Conservation (phyloP, 768 basidiomycete genomes). For the Lentinula sp. region DNA sequence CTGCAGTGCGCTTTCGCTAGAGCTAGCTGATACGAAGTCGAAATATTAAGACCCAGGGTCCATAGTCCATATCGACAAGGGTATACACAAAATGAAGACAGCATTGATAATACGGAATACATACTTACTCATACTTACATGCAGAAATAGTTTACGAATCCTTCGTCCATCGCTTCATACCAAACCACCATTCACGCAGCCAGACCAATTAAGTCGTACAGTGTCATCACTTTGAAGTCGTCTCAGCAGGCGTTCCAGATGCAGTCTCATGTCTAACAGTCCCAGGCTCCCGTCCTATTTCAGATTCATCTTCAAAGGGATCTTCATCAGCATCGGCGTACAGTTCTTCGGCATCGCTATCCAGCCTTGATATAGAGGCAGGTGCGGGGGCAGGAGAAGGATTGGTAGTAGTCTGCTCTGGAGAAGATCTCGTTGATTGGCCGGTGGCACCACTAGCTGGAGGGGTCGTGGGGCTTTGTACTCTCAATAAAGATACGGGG, state of each 20-base stretch:
- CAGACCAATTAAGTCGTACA: no score
- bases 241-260: neutral
- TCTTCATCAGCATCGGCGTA: slow-evolving; percentile 59
- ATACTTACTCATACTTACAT: neutral
- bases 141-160: neutral
- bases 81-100: neutral
- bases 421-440: neutral
- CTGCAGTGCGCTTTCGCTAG: no score
- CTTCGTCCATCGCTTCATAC: slow-evolving; percentile 9
- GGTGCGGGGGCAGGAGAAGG: slow-evolving; percentile 7
- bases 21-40: no score
- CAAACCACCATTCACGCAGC: no score
- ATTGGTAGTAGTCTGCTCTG: slow-evolving; percentile 6
- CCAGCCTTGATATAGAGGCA: slow-evolving; percentile 9
- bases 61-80: neutral
- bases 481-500: slow-evolving; percentile 54
- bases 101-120: neutral
- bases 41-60: no score
- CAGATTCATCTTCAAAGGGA: slow-evolving; percentile 54
- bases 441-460: slow-evolving; percentile 8
- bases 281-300: neutral
- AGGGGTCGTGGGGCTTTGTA: slow-evolving; percentile 14
- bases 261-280: neutral
- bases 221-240: no score
- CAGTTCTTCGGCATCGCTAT: slow-evolving; percentile 42